Evolutionary conservation across 2,329 filamentous ascomycete genomes (phyloP), one percentile per base, ranked within the genome.

Genomic region (Xylariales sp.): DNA sequence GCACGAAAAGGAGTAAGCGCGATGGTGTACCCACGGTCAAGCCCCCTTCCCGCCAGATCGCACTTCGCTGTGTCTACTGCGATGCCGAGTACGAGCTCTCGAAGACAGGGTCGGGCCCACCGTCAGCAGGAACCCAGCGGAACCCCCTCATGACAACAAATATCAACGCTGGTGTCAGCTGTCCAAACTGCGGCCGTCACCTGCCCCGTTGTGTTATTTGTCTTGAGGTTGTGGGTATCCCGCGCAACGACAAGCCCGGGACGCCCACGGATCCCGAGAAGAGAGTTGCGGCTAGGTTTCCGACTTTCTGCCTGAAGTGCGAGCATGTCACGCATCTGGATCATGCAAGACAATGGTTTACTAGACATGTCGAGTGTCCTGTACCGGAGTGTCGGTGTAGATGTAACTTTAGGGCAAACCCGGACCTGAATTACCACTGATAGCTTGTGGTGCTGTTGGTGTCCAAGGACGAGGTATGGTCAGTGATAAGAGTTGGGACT

Each of bases 11-110:
- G 50, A 84, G 82, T 50, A 78, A 82, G 43, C 76, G 78, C 40
- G 74, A 80, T 40, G 84, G 83, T 29, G 62, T 65, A 6, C 77
- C 77, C n/a, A 74, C 77, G 6, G 73, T 86, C 49, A 79, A 78
- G 43, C 75, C 82, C 1, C 74, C 82, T 1, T 78, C 78, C 2
- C 71, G 82, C 22, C 85, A 88, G 62, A 78, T 91, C 40, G 80
- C 83, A 4, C 74, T 93, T 36, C 78, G 86, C 34, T 93, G 87
- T 63, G 74, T 84, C 35, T 86, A 87, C 64, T 93, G 87, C 64
- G 81, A 85, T 53, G 71, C 76, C 24, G 72, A 78, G 56, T 74
- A 73, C 37, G 74, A 69, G 24, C 64, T 74, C 18, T 65, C 68
- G 29, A 70, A 69, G 47, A 45, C 42, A 37, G 33, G 32, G 37